Evolutionary conservation across 1,284 basidiomycete genomes (phyloP), one percentile per base, ranked within the genome.

Genomic region (Heliocybe sulcata): DNA sequence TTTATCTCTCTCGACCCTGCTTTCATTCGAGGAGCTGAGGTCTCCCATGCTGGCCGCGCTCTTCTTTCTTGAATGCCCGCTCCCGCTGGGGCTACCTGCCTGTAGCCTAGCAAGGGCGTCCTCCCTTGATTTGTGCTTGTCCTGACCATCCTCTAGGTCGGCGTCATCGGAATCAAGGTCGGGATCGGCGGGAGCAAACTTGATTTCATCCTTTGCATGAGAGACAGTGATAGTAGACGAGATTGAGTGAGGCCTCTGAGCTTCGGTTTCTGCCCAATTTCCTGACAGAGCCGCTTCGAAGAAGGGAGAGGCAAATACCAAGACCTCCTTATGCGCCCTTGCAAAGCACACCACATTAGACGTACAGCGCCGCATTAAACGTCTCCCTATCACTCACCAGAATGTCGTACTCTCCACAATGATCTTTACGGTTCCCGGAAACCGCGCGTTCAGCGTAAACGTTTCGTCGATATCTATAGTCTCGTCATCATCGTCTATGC

Each of bases 231-330:
- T 87, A 42, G 90, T 75, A 51, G 87, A 90, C 22, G 89, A 90
- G 73, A 87, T 82, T 54, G 85, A 89, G 31, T 76, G 78, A 16
- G 85, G 87, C 50, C 86, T 74, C 19, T 82, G 81, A 10, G 80
- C 64, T n/a, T 42, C 38, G 2, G 72, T 90, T 68, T 90, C 87
- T 6, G 83, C 82, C 87, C 87, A 91, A 61, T 86, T 78, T 2
- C 90, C 90, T 58, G 84, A 87, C 50, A 93, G 72, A 20, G 89
- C 87, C 12, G 88, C 88, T 67, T 91, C 85, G 65, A 93, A 93
- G 74, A 93, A 93, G 0, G 90, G 87, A 3, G 87, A 90, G 1
- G 89, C 86, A 64, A 91, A 92, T 65, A 86, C 86, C 3, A 93
- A 74, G 42, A 93, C 81, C 64, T 93, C 90, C 64, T 89, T 90